phyloP scores from a whole-genome alignment of 495 filamentous ascomycete genomes.

The Neurospora tetraspora region DNA sequence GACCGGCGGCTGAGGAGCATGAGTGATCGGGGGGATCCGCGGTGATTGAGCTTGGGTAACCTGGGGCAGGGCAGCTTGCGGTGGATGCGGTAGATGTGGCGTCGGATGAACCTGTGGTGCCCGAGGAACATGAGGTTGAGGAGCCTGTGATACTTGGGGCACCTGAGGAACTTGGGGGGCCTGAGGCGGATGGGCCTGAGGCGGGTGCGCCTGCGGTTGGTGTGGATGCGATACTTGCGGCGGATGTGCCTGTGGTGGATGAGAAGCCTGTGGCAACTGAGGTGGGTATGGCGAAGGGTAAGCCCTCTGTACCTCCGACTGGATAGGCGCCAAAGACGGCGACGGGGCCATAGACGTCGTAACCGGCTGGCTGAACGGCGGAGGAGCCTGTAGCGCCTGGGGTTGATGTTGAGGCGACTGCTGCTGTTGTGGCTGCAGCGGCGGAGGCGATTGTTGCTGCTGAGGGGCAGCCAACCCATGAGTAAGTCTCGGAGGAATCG shows the following conservation, averaged over 20 bases:
- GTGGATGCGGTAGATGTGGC: neutral
- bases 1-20: neutral
- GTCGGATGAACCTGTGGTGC: neutral
- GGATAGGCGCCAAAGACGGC: neutral
- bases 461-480: conserved; percentile 13
- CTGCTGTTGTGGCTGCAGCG: neutral
- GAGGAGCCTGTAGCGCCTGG: conserved; percentile 13
- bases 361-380: conserved; percentile 18
- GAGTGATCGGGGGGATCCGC: neutral
- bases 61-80: conserved; percentile 8
- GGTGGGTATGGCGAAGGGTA: conserved; percentile 30
- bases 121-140: neutral
- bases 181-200: conserved; percentile 25
- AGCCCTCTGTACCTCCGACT: conserved; percentile 15
- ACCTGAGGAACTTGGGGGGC: conserved; percentile 11
- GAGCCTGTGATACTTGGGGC: conserved; percentile 8
- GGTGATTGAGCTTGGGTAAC: neutral
- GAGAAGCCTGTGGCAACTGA: neutral
- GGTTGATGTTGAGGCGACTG: conserved; percentile 8
- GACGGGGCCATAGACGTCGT: conserved; percentile 1
- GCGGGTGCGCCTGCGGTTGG: neutral
- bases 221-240: conserved; percentile 4
- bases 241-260: conserved; percentile 22
- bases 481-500: conserved; percentile 6
- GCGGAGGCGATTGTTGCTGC: conserved; percentile 13